Percentiles rank a stretch among this genome's conserved stretches.
Evolutionary conservation across 352 stramenopile genomes (phyloP).

Genomic region (Phytophthora fragariaefolia): DNA sequence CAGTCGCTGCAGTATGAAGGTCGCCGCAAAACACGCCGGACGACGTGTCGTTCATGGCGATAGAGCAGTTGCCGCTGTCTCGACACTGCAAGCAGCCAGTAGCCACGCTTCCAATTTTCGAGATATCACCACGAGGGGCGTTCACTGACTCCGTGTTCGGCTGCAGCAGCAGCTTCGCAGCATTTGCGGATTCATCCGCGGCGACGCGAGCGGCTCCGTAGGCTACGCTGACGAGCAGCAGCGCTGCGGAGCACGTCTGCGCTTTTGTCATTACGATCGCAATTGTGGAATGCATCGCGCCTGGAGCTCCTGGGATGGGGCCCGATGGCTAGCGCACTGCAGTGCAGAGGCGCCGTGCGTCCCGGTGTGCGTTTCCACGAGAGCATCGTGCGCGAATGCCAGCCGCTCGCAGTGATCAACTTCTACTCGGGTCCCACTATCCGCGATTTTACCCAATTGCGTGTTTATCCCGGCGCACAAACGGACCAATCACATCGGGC

Average conservation of each 20-base stretch:
- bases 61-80: conserved; percentile 71
- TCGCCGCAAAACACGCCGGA: conserved; percentile 78
- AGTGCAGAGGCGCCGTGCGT: conserved; percentile 19
- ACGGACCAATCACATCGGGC: neutral
- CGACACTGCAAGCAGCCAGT: conserved; percentile 62
- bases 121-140: conserved; percentile 1
- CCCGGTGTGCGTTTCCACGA: conserved; percentile 18
- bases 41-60: conserved; percentile 54
- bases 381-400: neutral
- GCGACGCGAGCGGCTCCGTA: neutral
- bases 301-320: conserved; percentile 24
- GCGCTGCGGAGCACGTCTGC: conserved; percentile 2
- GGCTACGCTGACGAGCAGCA: conserved; percentile 16
- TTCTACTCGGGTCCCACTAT: conserved; percentile 4
- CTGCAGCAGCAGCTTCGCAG: conserved; percentile 3
- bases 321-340: neutral
- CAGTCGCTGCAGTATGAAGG: conserved; percentile 41
- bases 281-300: conserved; percentile 22
- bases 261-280: conserved; percentile 3
- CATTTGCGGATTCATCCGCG: neutral
- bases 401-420: neutral
- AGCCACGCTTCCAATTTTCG: conserved; percentile 25
- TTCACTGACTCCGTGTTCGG: neutral
- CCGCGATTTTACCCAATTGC: conserved; percentile 1
- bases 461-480: neutral